phyloP scores from a whole-genome alignment of 2,329 filamentous ascomycete species.

The Moelleriella libera region DNA sequence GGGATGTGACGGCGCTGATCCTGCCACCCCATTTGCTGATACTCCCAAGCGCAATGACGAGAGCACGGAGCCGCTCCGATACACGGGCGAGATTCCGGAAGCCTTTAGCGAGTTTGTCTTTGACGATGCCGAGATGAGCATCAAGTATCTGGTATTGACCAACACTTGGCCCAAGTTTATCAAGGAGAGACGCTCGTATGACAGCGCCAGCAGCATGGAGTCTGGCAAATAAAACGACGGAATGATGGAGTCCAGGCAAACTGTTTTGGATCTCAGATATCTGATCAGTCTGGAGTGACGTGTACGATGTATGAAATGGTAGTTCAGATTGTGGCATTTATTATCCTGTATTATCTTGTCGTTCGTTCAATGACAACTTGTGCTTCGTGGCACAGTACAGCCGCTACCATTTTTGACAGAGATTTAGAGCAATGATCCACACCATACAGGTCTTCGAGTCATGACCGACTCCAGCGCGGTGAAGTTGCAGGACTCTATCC shows the following conservation, averaged over 20 bases:
- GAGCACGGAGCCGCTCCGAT: slow-evolving; percentile 14
- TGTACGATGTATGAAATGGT: too few relatives aligned
- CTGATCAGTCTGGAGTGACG: too few relatives aligned
- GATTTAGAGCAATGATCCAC: too few relatives aligned
- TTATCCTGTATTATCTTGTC: too few relatives aligned
- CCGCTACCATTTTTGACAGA: too few relatives aligned
- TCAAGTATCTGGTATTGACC: slow-evolving; percentile 54
- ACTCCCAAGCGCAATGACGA: slow-evolving; percentile 8
- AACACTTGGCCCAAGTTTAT: slow-evolving; percentile 56
- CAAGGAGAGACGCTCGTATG: slow-evolving; percentile 22
- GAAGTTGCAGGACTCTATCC: too few relatives aligned
- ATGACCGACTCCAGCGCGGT: too few relatives aligned
- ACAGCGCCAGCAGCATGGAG: slow-evolving; percentile 7
- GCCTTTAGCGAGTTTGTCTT: slow-evolving; percentile 41
- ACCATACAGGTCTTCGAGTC: too few relatives aligned
- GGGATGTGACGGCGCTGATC: slow-evolving; percentile 22
- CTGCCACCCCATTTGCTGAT: slow-evolving; percentile 28
- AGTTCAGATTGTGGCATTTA: too few relatives aligned
- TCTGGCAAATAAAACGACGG: not conserved
- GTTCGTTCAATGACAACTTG: too few relatives aligned
- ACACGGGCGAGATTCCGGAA: slow-evolving; percentile 31
- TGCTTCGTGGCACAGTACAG: too few relatives aligned
- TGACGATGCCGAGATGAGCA: slow-evolving; percentile 42
- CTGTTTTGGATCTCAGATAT: too few relatives aligned
- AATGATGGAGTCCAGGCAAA: not conserved